Base-by-base conservation (phyloP, 352 stramenopile species). In the Phytopythium vexans region DNA sequence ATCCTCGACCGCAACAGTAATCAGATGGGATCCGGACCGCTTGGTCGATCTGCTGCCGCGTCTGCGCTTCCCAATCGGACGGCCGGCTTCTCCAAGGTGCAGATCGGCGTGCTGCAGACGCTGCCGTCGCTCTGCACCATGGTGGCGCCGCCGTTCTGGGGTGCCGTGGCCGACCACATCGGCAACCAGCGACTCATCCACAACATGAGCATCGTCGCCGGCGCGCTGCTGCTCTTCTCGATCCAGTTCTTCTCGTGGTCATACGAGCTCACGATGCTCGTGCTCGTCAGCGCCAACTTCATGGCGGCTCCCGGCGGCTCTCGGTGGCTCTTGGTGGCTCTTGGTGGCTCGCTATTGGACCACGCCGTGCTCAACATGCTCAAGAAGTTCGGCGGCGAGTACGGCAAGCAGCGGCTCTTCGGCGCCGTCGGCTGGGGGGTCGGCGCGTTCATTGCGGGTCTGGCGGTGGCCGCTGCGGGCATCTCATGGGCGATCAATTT, bases 351-450 rank as follows among this genome's bases (percentile, higher is more conserved):
- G 38, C 56, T 89, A 45, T 66, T 88, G 38, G 79, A 89, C 56
- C 74, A 86, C 54, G 74, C 79, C 6, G 65, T 86, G 31, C 57
- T 89, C 21, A 64, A 82, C 35, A 66, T 89, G 66, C 70, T 89
- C 33, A 56, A 68, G 44, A 77, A 81, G 41, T 64, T 81, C 41
- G 76, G 79, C n/a, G 74, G 74, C 21, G 79, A 88, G 51, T 89
- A 89, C 45, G 79, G 79, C 64, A 87, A 88, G 65, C 79, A 89
- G 64, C 67, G 79, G 1, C 74, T 89, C 34, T 86, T 85, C 58
- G 79, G 76, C 16, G 76, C 79, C 10, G 61, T 89, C 14, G 79
- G 79, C 39, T 89, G 70, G 56, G 79, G 79, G 7, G 41, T 54
- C 7, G 56, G 56, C 11, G 79, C 76, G 0, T 89, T 86, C 62